Conservation (phyloP, 2,329 filamentous ascomycete species). For the Lasiodiplodia gonubiensis region DNA sequence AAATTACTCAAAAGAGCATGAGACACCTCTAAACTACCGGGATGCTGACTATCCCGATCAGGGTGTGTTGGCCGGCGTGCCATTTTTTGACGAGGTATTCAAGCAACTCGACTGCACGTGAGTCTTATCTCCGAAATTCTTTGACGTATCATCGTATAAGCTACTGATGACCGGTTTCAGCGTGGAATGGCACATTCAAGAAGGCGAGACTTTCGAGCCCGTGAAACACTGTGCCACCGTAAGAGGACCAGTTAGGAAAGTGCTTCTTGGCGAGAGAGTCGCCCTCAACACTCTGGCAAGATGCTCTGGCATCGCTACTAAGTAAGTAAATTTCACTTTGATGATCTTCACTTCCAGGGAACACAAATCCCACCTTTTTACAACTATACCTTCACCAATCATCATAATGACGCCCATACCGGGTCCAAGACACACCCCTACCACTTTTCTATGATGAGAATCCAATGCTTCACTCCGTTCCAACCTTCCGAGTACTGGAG, state of each 20-base stretch:
- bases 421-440: neutral
- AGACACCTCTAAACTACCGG: neutral
- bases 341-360: neutral
- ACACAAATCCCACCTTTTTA: neutral
- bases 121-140: conserved; percentile 38
- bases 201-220: conserved; percentile 73
- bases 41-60: conserved; percentile 35
- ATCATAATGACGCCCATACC: neutral
- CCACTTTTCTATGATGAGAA: neutral
- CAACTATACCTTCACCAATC: neutral
- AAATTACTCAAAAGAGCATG: conserved; percentile 2
- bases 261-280: conserved; percentile 91
- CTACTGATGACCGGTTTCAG: conserved; percentile 38
- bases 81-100: conserved; percentile 96
- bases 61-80: conserved; percentile 87
- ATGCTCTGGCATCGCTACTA: conserved; percentile 88
- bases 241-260: conserved; percentile 77
- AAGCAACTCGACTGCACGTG: conserved; percentile 81
- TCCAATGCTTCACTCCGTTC: neutral
- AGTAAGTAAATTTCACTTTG: conserved; percentile 35
- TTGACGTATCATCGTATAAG: neutral
- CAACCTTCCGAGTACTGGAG: neutral
- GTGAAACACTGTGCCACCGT: conserved; percentile 77
- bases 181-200: conserved; percentile 84
- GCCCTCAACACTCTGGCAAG: conserved; percentile 88